Evolutionary conservation across 73 alveolate genomes (phyloP).

Genomic region (Paramecium sonneborni): DNA sequence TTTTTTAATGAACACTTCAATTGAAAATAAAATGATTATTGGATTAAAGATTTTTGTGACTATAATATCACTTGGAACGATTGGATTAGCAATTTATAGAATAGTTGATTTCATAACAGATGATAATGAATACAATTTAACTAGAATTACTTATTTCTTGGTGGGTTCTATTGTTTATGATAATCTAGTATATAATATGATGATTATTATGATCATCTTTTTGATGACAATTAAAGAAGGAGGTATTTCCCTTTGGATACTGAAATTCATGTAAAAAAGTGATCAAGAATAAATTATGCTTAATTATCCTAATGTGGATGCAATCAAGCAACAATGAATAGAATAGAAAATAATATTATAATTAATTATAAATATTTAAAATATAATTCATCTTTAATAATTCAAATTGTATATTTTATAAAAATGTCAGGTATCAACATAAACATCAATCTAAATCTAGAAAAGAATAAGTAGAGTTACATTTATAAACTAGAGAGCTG

Average conservation of each 20-base stretch:
- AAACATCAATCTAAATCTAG: slow-evolving; percentile 25
- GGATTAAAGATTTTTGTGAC: not conserved
- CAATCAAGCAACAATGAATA: not conserved
- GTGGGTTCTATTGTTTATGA: not conserved
- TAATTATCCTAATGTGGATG: not conserved
- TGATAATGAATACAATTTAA: not conserved
- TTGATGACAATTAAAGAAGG: not conserved
- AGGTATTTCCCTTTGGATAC: not conserved
- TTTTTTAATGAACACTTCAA: not conserved
- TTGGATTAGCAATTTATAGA: not conserved
- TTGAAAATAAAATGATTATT: not conserved
- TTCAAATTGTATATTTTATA: not conserved
- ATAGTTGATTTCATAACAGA: not conserved
- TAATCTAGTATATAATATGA: not conserved
- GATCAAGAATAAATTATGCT: not conserved
- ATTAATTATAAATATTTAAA: not conserved
- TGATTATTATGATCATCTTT: not conserved
- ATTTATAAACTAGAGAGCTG: slow-evolving; percentile 14
- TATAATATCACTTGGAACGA: not conserved
- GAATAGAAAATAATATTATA: not conserved
- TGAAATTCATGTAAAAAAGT: not conserved
- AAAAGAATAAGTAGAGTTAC: not conserved
- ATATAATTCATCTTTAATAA: not conserved
- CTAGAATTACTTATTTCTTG: not conserved
- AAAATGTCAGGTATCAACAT: slow-evolving; percentile 51